phyloP scores from a whole-genome alignment of 257 asterid species.

The Solanum etuberosum region DNA sequence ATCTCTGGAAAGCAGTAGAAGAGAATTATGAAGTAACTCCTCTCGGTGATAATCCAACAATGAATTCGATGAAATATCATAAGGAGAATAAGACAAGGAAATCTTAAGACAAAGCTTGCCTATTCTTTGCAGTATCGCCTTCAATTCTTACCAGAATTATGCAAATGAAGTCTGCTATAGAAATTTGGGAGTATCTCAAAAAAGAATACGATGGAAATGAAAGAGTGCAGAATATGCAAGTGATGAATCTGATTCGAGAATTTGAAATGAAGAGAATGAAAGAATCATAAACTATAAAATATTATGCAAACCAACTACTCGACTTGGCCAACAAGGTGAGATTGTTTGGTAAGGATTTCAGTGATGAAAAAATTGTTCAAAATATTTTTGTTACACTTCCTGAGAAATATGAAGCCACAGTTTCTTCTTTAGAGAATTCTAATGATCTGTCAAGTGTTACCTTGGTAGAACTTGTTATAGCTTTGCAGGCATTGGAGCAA shows the following conservation, averaged over 20 bases:
- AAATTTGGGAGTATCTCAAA: too few species aligned
- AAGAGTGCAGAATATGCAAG: too few species aligned
- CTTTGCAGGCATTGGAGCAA: not conserved
- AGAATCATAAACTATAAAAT: not conserved
- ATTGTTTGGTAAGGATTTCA: not conserved
- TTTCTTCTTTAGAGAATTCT: not conserved
- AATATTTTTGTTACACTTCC: not conserved
- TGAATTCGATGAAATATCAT: too few species aligned
- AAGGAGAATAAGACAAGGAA: too few species aligned
- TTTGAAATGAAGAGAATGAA: not conserved
- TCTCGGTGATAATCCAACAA: too few species aligned
- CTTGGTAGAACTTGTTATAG: not conserved
- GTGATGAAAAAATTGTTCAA: not conserved
- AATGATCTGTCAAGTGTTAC: not conserved
- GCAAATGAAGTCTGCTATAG: too few species aligned
- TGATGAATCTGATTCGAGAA: not conserved
- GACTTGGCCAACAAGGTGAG: not conserved
- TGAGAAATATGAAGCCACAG: not conserved
- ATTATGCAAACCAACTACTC: not conserved
- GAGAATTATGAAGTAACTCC: not conserved
- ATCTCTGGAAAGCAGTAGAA: not conserved
- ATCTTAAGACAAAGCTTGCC: too few species aligned
- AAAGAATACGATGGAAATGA: too few species aligned
- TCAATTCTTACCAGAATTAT: too few species aligned
- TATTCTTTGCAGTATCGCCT: too few species aligned